Conservation (phyloP, 2,329 filamentous ascomycete species). For the Diaporthe humulicola region DNA sequence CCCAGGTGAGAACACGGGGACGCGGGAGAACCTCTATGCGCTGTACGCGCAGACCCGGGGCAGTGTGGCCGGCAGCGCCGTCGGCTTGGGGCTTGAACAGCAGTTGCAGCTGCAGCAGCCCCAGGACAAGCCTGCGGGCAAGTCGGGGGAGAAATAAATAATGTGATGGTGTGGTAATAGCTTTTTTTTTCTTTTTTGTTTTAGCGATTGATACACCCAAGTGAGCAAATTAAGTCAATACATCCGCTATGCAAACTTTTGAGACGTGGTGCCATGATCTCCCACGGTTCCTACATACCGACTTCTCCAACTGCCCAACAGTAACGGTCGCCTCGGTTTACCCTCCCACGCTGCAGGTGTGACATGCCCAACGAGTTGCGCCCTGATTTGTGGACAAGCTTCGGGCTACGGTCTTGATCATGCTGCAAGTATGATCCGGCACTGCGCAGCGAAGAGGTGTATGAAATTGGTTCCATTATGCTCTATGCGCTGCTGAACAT, state of each 20-base stretch:
- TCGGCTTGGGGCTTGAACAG: conserved; percentile 2
- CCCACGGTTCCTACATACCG: neutral
- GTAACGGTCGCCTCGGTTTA: no score
- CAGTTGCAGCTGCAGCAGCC: neutral
- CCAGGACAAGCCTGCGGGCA: neutral
- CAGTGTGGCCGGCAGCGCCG: neutral
- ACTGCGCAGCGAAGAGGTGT: neutral
- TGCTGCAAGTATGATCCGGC: neutral
- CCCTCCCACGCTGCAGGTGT: neutral
- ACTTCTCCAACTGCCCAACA: neutral
- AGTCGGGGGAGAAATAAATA: neutral
- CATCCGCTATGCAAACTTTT: conserved; percentile 8
- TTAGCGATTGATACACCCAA: conserved; percentile 13
- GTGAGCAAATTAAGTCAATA: neutral
- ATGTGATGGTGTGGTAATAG: neutral
- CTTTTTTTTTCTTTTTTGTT: neutral
- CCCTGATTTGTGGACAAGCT: neutral
- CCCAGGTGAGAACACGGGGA: neutral
- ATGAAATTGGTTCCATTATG: neutral
- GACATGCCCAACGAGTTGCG: neutral
- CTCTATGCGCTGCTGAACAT: neutral
- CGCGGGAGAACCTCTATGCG: neutral
- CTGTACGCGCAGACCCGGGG: neutral
- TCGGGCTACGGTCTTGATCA: neutral
- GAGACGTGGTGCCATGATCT: neutral